These are phyloP conservation scores for Azolla pinnata DNA, from an alignment of 75 land plant genomes.

Conservation along the genomic window DNA sequence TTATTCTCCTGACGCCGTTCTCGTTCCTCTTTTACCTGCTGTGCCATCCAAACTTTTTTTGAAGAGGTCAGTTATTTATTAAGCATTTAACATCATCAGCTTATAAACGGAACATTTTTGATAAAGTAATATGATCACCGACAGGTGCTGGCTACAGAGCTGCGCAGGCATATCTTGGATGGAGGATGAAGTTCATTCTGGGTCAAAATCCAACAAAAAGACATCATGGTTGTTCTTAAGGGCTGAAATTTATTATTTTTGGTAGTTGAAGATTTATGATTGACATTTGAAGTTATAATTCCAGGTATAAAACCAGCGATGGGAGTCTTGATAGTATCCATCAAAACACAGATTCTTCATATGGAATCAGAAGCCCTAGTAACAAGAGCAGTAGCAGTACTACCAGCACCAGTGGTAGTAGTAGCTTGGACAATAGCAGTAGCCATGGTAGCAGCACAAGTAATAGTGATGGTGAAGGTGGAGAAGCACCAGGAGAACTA, in stretches of 20 bases:
- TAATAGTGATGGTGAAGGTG: slow-evolving; percentile 50
- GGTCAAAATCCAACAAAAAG: neutral
- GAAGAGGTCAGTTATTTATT: too few species aligned
- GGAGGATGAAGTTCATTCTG: slow-evolving; percentile 20
- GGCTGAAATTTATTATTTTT: too few species aligned
- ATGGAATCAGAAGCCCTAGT: slow-evolving; percentile 19
- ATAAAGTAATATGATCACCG: neutral
- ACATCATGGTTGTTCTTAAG: too few species aligned
- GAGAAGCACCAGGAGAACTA: slow-evolving; percentile 40
- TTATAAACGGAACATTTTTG: neutral
- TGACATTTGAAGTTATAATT: neutral
- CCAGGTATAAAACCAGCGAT: slow-evolving; percentile 3
- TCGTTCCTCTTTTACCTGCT: slow-evolving; percentile 63
- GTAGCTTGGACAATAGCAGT: slow-evolving; percentile 36
- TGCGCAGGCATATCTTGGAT: slow-evolving; percentile 57
- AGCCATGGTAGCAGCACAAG: slow-evolving; percentile 60
- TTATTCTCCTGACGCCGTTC: slow-evolving; percentile 76
- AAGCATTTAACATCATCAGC: too few species aligned
- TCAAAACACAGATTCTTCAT: slow-evolving; percentile 1
- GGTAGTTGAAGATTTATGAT: too few species aligned
- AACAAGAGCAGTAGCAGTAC: slow-evolving; percentile 61
- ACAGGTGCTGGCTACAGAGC: slow-evolving; percentile 81
- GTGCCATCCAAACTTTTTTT: slow-evolving; percentile 49
- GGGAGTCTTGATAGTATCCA: slow-evolving; percentile 19
- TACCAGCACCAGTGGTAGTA: slow-evolving; percentile 54